phyloP scores from a whole-genome alignment of 1,139 yeast species.

The Sugiyamaella xylanicola region DNA sequence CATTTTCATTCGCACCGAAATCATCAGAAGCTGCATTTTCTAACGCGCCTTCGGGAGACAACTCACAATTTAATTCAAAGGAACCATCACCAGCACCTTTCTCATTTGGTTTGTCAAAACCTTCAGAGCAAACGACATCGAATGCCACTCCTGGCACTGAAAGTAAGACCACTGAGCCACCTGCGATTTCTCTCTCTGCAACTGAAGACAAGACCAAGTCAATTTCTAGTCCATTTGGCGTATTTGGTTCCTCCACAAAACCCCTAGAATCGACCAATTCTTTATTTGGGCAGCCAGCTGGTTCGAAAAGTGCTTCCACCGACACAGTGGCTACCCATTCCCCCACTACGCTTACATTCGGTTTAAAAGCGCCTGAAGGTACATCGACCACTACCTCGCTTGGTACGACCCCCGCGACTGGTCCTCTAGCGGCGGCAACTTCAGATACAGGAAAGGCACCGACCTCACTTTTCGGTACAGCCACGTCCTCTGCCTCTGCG shows the following conservation, averaged over 20 bases:
- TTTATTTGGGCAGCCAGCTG: neutral
- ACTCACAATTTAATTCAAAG: neutral
- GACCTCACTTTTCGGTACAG: no score
- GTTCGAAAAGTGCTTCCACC: neutral
- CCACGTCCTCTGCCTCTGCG: neutral
- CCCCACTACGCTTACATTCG: neutral
- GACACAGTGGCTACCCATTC: neutral
- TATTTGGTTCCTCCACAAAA: neutral
- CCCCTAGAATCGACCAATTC: neutral
- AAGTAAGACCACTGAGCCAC: neutral
- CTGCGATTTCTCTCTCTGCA: neutral
- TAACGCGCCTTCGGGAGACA: neutral
- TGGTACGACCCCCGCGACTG: neutral
- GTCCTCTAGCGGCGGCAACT: neutral
- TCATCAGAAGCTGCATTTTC: neutral
- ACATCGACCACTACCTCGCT: neutral
- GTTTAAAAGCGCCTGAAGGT: neutral
- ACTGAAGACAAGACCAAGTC: neutral
- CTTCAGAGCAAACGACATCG: slow-evolving; percentile 7
- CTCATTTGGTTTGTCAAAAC: slow-evolving; percentile 15
- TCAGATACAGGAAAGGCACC: no score
- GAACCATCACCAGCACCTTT: slow-evolving; percentile 7
- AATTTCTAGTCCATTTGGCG: slow-evolving; percentile 12
- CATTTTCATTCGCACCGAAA: slow-evolving; percentile 8
- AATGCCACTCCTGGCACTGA: no score